These are phyloP conservation scores for Phytophthora palmivora DNA, from an alignment of 352 stramenopile species.

Conservation along the genomic window DNA sequence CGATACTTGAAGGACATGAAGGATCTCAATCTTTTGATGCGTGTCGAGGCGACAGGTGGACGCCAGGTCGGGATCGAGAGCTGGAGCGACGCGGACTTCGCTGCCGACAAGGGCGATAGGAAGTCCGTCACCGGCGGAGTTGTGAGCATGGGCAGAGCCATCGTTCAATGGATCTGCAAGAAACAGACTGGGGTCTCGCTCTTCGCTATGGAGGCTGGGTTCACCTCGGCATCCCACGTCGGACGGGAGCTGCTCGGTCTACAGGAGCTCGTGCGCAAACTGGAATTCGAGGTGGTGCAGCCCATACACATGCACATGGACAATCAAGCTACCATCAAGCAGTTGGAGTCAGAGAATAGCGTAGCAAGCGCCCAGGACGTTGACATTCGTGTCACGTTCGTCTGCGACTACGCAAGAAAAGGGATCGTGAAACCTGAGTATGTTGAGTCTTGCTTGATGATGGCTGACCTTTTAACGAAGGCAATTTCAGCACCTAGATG, in stretches of 20 bases:
- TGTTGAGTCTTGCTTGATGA: no score
- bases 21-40: not conserved
- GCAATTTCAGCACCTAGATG: no score
- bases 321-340: no score
- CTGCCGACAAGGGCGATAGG: conserved; percentile 1
- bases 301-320: not conserved
- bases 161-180: conserved; percentile 10
- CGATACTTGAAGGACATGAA: conserved; percentile 4
- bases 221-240: conserved; percentile 10
- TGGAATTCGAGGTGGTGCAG: conserved; percentile 1
- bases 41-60: not conserved
- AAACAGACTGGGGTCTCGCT: not conserved
- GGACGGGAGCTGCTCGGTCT: not conserved
- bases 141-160: conserved; percentile 1
- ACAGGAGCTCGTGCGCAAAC: not conserved
- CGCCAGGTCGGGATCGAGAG: not conserved
- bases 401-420: no score
- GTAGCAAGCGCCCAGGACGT: no score
- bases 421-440: no score
- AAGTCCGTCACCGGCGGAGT: conserved; percentile 3
- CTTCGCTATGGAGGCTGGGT: conserved; percentile 1
- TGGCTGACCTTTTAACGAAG: no score
- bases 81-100: conserved; percentile 6
- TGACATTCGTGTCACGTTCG: no score
- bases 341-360: no score